A percentile compares a stretch with the other conserved stretches of the same genome.
Evolutionary conservation across 306 rosid genomes (phyloP).

Genomic region (Acacia melanoxylon): DNA sequence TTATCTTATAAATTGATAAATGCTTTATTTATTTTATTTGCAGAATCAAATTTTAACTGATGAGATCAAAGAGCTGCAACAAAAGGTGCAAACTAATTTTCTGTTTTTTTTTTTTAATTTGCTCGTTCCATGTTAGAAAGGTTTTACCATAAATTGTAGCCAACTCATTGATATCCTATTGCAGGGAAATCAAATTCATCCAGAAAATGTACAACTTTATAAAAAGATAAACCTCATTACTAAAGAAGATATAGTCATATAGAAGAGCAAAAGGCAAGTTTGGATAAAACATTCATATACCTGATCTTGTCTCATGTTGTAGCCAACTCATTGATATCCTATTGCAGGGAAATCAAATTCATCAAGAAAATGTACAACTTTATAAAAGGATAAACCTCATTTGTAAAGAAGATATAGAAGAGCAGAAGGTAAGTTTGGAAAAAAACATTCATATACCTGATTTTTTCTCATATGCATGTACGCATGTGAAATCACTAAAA

Average conservation of each 20-base stretch:
- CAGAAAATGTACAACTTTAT: conserved; percentile 53
- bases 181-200: conserved; percentile 57
- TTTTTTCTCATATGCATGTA: background rate
- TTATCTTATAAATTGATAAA: too few relatives aligned
- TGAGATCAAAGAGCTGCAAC: too few relatives aligned
- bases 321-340: conserved; percentile 21
- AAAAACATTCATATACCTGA: background rate
- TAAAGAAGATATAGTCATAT: conserved; percentile 57
- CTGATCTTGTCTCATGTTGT: background rate
- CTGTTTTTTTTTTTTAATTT: background rate
- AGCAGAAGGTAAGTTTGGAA: conserved; percentile 24
- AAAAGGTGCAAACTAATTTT: too few relatives aligned
- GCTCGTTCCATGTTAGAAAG: background rate
- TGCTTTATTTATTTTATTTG: too few relatives aligned
- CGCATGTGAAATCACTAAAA: too few relatives aligned
- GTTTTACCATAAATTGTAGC: conserved; percentile 15
- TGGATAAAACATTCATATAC: background rate
- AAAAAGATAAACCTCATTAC: conserved; percentile 45
- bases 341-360: conserved; percentile 54
- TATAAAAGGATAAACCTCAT: conserved; percentile 45
- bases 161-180: conserved; percentile 20
- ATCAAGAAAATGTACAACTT: conserved; percentile 56
- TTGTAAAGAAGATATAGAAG: conserved; percentile 53
- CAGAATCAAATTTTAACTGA: too few relatives aligned
- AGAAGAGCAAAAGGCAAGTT: conserved; percentile 39